phyloP scores from a whole-genome alignment of 106 monocot genomes.

The Posidonia australis region DNA sequence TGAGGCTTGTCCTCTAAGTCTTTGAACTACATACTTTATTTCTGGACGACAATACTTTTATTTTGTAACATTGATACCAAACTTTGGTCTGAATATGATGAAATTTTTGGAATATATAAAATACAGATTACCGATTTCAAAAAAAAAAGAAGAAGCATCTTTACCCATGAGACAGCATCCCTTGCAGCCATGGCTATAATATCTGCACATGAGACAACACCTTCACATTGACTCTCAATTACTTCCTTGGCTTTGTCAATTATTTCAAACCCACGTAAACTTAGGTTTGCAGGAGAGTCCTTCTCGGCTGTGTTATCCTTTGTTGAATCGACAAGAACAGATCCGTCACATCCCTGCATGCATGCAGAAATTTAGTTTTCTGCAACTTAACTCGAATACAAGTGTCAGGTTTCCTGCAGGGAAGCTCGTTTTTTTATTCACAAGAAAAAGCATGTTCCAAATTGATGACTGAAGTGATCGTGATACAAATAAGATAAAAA shows the following conservation, averaged over 20 bases:
- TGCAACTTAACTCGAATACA: not conserved
- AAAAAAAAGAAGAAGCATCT: not conserved
- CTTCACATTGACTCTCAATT: constrained; percentile 48
- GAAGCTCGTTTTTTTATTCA: too few species aligned
- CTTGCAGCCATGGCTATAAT: constrained; percentile 65
- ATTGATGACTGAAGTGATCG: too few species aligned
- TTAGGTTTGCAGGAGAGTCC: constrained; percentile 63
- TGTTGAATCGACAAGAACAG: constrained; percentile 65
- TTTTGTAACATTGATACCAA: too few species aligned
- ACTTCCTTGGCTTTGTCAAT: constrained; percentile 55
- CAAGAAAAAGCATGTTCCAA: too few species aligned
- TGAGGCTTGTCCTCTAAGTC: too few species aligned
- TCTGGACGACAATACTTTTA: too few species aligned
- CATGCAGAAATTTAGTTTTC: too few species aligned
- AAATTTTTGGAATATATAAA: too few species aligned
- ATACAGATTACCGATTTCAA: too few species aligned
- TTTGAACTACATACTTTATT: too few species aligned
- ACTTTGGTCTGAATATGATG: too few species aligned
- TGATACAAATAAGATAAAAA: too few species aligned
- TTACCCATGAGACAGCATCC: constrained; percentile 62
- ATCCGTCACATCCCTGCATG: constrained; percentile 71
- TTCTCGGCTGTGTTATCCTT: constrained; percentile 56
- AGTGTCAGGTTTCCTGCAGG: constrained; percentile 31
- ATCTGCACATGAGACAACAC: constrained; percentile 71
- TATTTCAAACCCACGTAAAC: constrained; percentile 64